phyloP scores from a whole-genome alignment of 169 alveolate genomes.

The Eimeria mitis region DNA sequence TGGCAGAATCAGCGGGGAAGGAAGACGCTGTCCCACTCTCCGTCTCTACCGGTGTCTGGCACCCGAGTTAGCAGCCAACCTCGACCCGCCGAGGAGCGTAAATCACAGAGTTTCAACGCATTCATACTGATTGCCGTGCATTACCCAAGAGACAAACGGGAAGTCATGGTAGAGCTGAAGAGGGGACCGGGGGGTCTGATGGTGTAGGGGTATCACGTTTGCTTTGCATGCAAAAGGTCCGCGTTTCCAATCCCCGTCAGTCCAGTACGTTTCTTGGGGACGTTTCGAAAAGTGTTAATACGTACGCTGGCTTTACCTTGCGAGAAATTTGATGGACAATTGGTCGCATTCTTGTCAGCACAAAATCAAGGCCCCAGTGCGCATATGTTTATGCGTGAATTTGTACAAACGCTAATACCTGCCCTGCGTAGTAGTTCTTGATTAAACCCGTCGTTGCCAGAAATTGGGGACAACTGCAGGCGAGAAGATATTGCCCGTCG shows the following conservation, averaged over 20 bases:
- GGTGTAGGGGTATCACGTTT: background rate
- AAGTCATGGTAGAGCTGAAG: background rate
- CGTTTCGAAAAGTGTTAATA: no score
- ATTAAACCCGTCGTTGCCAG: no score
- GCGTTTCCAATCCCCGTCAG: background rate
- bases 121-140: background rate
- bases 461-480: no score
- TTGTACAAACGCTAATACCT: no score
- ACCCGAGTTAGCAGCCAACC: background rate
- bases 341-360: no score
- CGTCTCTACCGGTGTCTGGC: background rate
- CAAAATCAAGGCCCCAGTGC: no score
- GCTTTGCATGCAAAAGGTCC: background rate
- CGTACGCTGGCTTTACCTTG: no score
- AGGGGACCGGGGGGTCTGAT: background rate
- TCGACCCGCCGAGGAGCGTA: background rate
- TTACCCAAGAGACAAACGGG: background rate
- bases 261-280: background rate
- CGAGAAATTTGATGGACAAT: no score
- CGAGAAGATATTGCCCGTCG: no score
- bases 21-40: constrained; percentile 96
- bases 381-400: no score
- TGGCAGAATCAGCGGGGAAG: constrained; percentile 93
- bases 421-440: no score
- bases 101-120: background rate